Conservation (phyloP, 2,329 filamentous ascomycete genomes). For the Hypoxylon rubiginosum region DNA sequence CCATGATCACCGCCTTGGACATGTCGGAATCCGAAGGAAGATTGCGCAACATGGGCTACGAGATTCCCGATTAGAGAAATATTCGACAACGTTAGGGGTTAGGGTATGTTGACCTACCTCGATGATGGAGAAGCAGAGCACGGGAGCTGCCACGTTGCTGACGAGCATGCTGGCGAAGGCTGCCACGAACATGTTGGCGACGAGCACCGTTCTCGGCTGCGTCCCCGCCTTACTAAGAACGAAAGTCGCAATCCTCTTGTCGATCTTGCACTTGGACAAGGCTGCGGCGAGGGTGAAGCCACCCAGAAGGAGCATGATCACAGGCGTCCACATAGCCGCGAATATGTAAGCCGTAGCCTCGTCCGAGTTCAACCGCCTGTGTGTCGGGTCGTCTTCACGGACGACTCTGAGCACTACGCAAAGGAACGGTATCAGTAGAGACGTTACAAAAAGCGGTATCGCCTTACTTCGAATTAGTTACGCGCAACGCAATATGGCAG, state of each 20-base stretch:
- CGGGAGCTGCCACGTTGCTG: constrained; percentile 96
- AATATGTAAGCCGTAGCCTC: constrained; percentile 88
- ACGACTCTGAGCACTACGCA: constrained; percentile 90
- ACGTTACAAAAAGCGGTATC: constrained; percentile 97
- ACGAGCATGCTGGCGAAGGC: constrained; percentile 99
- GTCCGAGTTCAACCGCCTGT: constrained; percentile 81
- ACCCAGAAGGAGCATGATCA: constrained; percentile 97
- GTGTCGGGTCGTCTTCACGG: constrained; percentile 77
- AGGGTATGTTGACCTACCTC: constrained; percentile 73
- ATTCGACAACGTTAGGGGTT: neutral
- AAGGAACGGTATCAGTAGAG: constrained; percentile 91
- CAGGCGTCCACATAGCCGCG: constrained; percentile 97
- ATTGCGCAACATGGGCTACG: constrained; percentile 90
- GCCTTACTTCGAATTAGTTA: constrained; percentile 65
- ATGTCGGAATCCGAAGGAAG: constrained; percentile 90
- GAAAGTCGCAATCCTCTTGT: constrained; percentile 96
- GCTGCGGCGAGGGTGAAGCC: constrained; percentile 97
- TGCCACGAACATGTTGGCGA: constrained; percentile 99
- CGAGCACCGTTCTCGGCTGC: constrained; percentile 84
- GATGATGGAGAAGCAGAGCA: constrained; percentile 97
- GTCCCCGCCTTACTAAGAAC: constrained; percentile 97
- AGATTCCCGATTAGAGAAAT: constrained; percentile 15
- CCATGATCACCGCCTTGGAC: constrained; percentile 94
- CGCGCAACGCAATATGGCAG: neutral
- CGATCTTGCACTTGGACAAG: constrained; percentile 96